phyloP scores from a whole-genome alignment of 257 asterid species.

The Craterostigma plantagineum region DNA sequence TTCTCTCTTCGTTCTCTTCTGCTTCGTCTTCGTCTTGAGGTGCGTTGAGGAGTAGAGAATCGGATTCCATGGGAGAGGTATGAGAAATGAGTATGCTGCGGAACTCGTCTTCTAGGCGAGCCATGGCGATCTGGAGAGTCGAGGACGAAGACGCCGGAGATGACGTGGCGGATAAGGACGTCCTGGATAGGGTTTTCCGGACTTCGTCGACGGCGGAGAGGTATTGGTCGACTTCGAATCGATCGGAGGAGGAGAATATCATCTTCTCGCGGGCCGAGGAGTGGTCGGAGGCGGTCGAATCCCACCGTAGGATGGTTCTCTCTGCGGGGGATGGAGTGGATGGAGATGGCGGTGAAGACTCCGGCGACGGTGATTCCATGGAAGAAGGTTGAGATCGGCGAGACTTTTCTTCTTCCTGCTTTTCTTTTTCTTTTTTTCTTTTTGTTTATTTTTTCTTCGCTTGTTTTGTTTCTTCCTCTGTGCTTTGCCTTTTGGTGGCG shows the following conservation, averaged over 20 bases:
- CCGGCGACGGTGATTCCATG: constrained; percentile 29
- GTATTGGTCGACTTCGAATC: constrained; percentile 57
- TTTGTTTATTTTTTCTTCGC: neutral
- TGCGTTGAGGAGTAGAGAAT: constrained; percentile 27
- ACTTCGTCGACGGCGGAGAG: constrained; percentile 73
- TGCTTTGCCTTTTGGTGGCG: neutral
- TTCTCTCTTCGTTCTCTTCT: constrained; percentile 25
- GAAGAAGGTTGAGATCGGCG: constrained; percentile 67
- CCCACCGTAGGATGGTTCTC: constrained; percentile 65
- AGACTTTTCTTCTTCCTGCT: neutral
- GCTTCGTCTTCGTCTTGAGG: constrained; percentile 19
- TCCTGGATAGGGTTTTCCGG: constrained; percentile 33
- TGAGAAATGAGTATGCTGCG: constrained; percentile 57
- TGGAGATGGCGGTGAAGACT: constrained; percentile 51
- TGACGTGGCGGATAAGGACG: constrained; percentile 28
- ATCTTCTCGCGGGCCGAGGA: constrained; percentile 32
- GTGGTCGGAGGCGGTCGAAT: constrained; percentile 59
- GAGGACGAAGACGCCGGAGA: constrained; percentile 12
- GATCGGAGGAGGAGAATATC: constrained; percentile 65
- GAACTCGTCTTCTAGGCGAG: constrained; percentile 90
- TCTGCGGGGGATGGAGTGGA: constrained; percentile 42
- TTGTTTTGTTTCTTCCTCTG: neutral
- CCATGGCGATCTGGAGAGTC: constrained; percentile 86
- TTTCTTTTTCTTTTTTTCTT: too few species aligned
- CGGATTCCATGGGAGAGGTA: constrained; percentile 47